Evolutionary conservation across 768 basidiomycete species (phyloP), one percentile per base, ranked within the genome.

Genomic region (Leucocoprinus leucothites): DNA sequence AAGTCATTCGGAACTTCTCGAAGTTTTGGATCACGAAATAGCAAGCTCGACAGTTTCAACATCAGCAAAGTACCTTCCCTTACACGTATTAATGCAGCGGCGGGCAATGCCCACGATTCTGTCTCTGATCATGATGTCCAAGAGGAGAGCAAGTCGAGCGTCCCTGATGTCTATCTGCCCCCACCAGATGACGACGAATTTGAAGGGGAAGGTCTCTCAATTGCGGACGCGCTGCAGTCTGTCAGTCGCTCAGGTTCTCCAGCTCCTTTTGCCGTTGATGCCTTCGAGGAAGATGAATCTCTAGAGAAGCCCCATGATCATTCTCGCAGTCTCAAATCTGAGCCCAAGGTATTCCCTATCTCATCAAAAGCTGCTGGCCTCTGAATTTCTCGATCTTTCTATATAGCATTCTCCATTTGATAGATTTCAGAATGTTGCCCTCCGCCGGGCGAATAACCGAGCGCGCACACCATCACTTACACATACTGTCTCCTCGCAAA

Each of bases 391-490:
- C 9, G 13, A n/a, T 58, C n/a, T 34, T 22, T 57, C 44, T 6
- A 2, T n/a, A 21, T 55, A 89, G 86, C 69, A 74, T 11, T 86
- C 86, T 11, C 82, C 85, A 11, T 74, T 78, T 40, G 78, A 84
- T 58, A 86, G 80, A 58, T 84, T 77, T 65, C 82, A 82, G 9
- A 84, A 88, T 62, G 80, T 87, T 24, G 77, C 80, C 11, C 59
- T 85, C 47, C 81, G 86, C 28, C 77, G 76, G 53, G 75, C 80
- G 16, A 63, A 76, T 35, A 62, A 74, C 18, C 77, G 82, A 25
- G 73, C 74, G 18, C 81, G 86, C 24, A 87, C 86, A 3, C 87
- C 87, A 3, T 87, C 86, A 1, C 73, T 89, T 8, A 80, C 87
- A 7, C 79, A 78, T 48, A 86, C 84, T 1, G 76, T 79, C 0